A percentile compares a stretch with the other conserved stretches of the same genome.
These are phyloP conservation scores for Diddensiella transvaalensis DNA, from an alignment of 805 yeast species.

Conservation along the genomic window DNA sequence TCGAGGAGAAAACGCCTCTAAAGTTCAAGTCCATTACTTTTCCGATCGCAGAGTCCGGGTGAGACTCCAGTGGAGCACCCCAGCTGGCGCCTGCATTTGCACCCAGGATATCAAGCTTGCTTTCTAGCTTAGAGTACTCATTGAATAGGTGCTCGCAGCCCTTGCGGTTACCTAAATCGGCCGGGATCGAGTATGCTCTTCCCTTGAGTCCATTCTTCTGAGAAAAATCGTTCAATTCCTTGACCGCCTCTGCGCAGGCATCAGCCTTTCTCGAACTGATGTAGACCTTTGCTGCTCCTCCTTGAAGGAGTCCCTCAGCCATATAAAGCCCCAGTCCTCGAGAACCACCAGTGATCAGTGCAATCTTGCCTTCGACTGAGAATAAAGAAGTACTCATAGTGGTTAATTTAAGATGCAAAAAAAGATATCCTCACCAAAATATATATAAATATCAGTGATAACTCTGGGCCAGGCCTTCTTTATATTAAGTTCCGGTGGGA, in stretches of 20 bases:
- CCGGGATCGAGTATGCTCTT: constrained; percentile 47
- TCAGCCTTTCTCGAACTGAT: constrained; percentile 60
- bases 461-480: no score
- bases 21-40: constrained; percentile 63
- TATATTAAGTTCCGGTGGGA: neutral
- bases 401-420: neutral
- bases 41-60: constrained; percentile 57
- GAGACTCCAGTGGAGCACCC: constrained; percentile 63
- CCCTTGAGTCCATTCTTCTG: constrained; percentile 30
- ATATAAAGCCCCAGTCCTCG: constrained; percentile 69
- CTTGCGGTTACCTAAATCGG: constrained; percentile 50
- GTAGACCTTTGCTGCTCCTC: constrained; percentile 60
- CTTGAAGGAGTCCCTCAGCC: constrained; percentile 58
- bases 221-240: constrained; percentile 30
- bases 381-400: constrained; percentile 6
- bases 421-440: neutral
- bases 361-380: constrained; percentile 47
- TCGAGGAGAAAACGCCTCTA: constrained; percentile 62
- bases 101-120: constrained; percentile 55
- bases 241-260: constrained; percentile 58
- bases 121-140: constrained; percentile 39
- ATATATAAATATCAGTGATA: neutral
- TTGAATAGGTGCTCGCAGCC: constrained; percentile 46
- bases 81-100: constrained; percentile 81
- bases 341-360: constrained; percentile 70